Evolutionary conservation across 495 filamentous ascomycete species (phyloP), one percentile per base, ranked within the genome.

Genomic region (Penicillium manginii): DNA sequence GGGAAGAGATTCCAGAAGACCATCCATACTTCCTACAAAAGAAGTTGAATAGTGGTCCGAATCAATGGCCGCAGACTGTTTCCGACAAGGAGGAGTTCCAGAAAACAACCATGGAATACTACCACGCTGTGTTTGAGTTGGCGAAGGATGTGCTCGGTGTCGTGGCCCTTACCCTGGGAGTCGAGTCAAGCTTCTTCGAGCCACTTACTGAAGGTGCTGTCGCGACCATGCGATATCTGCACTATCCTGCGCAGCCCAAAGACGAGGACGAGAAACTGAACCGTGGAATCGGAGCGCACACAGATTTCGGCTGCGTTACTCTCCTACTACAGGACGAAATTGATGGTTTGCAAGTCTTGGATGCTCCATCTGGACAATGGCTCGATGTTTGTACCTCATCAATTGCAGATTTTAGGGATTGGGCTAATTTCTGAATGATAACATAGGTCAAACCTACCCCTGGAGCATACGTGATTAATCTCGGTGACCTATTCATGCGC

Each of bases 401-500:
- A 40, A 1, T n/a, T n/a, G n/a, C 12, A 57, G 8, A 43, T 43
- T 17, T 43, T 2, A 3, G 17, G 4, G 6, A 4, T 19, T 22
- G 11, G 11, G 29, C 72, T 26, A 63, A 70, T 42, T 60, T 61
- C 21, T 22, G 18, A 10, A 19, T 9, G 6, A 43, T 49, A 26
- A 42, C 72, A 72, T 40, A 75, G 72, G 84, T 80, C 14, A 69
- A 72, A 48, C 81, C 80, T 8, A 65, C 81, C 32, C 65, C 71
- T 33, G 78, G 80, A 23, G 77, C 81, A 4, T 72, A 84, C 45
- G 71, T 87, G 1, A 78, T 87, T 57, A 86, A 86, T 22, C 69
- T 85, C 8, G 83, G 81, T 17, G 76, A 87, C 64, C 71, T 85
- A 31, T 70, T 85, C 55, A 85, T 84, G 84, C 75, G 82, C 54